Evolutionary conservation across 202 grass and related monocot genomes (phyloP).

Genomic region (Musa balbisiana): DNA sequence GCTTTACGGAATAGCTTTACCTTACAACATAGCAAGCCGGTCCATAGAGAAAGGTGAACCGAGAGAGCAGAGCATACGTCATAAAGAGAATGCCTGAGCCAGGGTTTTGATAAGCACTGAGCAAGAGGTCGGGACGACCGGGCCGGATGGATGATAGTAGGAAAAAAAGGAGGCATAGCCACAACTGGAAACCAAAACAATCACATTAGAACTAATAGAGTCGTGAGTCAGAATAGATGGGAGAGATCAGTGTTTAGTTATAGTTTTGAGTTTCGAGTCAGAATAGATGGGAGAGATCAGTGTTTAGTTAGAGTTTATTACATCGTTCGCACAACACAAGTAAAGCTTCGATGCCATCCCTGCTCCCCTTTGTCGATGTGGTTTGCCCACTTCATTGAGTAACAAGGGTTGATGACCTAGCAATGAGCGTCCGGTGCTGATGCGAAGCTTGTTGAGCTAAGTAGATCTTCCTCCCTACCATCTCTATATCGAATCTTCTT

Average conservation of each 20-base stretch:
- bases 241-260: too few relatives aligned
- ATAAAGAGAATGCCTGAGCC: neutral
- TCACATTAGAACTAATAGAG: too few relatives aligned
- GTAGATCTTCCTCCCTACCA: too few relatives aligned
- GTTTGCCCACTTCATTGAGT: neutral
- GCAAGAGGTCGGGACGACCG: neutral
- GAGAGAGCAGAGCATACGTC: neutral
- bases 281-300: neutral
- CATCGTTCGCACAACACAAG: slow-evolving; percentile 6
- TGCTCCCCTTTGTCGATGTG: slow-evolving; percentile 1
- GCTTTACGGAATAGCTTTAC: too few relatives aligned
- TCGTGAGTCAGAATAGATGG: too few relatives aligned
- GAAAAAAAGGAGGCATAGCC: too few relatives aligned
- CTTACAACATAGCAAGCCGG: neutral
- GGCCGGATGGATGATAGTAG: neutral
- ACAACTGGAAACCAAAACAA: too few relatives aligned
- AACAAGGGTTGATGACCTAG: neutral
- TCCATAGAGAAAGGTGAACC: neutral
- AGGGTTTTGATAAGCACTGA: slow-evolving; percentile 1
- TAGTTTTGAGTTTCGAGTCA: neutral
- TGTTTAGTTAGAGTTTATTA: neutral
- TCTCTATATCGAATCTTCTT: too few relatives aligned
- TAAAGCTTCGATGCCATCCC: neutral
- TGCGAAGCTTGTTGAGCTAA: too few relatives aligned
- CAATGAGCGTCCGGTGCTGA: too few relatives aligned